Evolutionary conservation across 257 asterid genomes (phyloP).

Genomic region (Nicotiana benthamiana): DNA sequence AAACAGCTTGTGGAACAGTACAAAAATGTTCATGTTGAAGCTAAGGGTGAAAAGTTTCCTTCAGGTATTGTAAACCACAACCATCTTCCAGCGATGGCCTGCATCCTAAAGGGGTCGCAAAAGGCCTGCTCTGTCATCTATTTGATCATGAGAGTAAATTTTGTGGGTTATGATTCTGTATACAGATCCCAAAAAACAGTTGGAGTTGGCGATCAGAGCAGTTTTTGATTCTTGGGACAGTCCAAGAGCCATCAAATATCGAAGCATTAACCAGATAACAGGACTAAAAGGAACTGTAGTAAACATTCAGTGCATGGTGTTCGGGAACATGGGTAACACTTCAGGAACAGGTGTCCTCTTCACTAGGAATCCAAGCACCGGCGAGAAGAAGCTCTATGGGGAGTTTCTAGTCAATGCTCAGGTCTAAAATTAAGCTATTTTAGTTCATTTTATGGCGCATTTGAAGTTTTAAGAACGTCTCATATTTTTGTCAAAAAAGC

Average conservation of each 20-base stretch:
- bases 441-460: background rate
- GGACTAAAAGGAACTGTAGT: slow-evolving; percentile 96
- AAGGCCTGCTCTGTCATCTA: background rate
- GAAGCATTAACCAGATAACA: slow-evolving; percentile 75
- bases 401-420: slow-evolving; percentile 92
- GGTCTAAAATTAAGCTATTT: slow-evolving; percentile 28
- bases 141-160: background rate
- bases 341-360: slow-evolving; percentile 97
- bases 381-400: slow-evolving; percentile 91
- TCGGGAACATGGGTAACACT: slow-evolving; percentile 95
- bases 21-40: slow-evolving; percentile 68
- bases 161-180: background rate
- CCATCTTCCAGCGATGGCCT: background rate
- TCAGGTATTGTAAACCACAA: slow-evolving; percentile 38
- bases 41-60: slow-evolving; percentile 77
- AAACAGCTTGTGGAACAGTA: slow-evolving; percentile 78
- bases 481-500: background rate
- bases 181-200: slow-evolving; percentile 73
- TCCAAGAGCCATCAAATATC: slow-evolving; percentile 76
- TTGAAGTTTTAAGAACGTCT: background rate
- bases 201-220: slow-evolving; percentile 80
- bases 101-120: background rate
- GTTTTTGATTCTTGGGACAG: slow-evolving; percentile 97
- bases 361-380: slow-evolving; percentile 91
- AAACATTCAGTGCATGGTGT: slow-evolving; percentile 95